Evolutionary conservation across 306 rosid genomes (phyloP), one percentile per base, ranked within the genome.

Genomic region (Sesbania bispinosa): DNA sequence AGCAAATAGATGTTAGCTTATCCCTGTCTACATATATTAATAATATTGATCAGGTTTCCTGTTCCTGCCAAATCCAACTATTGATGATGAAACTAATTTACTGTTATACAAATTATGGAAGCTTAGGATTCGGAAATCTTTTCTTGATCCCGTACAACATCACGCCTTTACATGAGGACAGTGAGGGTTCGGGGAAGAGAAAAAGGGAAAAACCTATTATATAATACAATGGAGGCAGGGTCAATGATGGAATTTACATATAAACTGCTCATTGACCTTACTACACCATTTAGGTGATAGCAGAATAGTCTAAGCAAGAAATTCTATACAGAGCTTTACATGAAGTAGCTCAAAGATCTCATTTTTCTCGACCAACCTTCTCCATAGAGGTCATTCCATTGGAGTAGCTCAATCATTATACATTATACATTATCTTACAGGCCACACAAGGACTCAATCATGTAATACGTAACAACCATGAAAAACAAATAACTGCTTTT

Each of bases 341-440:
- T 92, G 87, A 95, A 95, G 80, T 95, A 95, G 88, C 99, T 95
- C 75, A 95, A 69, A 29, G 96, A 85, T 77, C 72, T 89, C 93
- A 84, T 89, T 87, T 89, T 89, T 75, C 99, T 92, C 3, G 97
- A 95, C 41, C 99, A 97, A 14, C 97, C 99, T 84, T 95, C 99
- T 59, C 99, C 99, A 15, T 95, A 95, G 30, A 95, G 81, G 59
- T 95, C 97, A 65, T 95, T 95, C 99, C 99, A 95, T 74, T 92
- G 99, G 54, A 85, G 89, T 42, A 95, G 90, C 75, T 95, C 99
- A 10, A 73, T 95, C 99, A 95, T 95, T n/a, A 43, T 32, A 8
- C 27, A n/a, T 46, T 10, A 45, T 11, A 29, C 14, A 58, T 45
- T 7, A 6, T 14, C 16, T 21, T 2, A 29, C 52, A 61, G 9